These are phyloP conservation scores for Hortiboletus flavorubellus DNA, from an alignment of 768 basidiomycete species.

Conservation along the genomic window DNA sequence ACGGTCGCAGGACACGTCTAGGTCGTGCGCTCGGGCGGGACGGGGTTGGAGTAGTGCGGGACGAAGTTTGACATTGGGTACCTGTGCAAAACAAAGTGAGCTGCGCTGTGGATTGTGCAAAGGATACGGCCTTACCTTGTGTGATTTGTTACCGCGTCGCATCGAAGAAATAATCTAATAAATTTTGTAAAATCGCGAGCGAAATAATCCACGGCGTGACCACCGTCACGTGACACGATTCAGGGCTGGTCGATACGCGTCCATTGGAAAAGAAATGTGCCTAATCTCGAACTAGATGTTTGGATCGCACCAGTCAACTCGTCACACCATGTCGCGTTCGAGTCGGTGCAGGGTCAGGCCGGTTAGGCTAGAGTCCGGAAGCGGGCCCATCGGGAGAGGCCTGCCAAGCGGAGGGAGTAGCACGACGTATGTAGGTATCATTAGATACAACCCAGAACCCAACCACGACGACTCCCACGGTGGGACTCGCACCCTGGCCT, in stretches of 20 bases:
- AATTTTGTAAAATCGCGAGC: neutral
- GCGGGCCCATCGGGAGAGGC: too few relatives aligned
- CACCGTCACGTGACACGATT: conserved; percentile 17
- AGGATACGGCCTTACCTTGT: conserved; percentile 42
- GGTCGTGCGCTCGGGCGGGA: conserved; percentile 11
- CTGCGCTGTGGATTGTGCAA: neutral
- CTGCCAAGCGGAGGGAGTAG: too few relatives aligned
- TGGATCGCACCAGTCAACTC: too few relatives aligned
- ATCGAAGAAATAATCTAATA: conserved; percentile 24
- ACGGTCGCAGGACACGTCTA: conserved; percentile 34
- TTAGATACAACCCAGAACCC: too few relatives aligned
- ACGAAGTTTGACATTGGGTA: conserved; percentile 79
- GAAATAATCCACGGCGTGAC: neutral
- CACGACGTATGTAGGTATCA: too few relatives aligned
- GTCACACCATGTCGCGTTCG: too few relatives aligned
- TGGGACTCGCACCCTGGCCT: too few relatives aligned
- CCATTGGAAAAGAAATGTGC: too few relatives aligned
- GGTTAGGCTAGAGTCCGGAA: too few relatives aligned
- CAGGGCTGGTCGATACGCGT: conserved; percentile 26
- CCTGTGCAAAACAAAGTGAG: conserved; percentile 39
- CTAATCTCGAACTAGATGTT: too few relatives aligned
- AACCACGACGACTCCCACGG: too few relatives aligned
- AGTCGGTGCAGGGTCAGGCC: too few relatives aligned
- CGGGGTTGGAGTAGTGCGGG: conserved; percentile 46
- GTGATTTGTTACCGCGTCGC: conserved; percentile 63